Conservation (phyloP, 805 yeast species). For the Metschnikowia santaceciliae region DNA sequence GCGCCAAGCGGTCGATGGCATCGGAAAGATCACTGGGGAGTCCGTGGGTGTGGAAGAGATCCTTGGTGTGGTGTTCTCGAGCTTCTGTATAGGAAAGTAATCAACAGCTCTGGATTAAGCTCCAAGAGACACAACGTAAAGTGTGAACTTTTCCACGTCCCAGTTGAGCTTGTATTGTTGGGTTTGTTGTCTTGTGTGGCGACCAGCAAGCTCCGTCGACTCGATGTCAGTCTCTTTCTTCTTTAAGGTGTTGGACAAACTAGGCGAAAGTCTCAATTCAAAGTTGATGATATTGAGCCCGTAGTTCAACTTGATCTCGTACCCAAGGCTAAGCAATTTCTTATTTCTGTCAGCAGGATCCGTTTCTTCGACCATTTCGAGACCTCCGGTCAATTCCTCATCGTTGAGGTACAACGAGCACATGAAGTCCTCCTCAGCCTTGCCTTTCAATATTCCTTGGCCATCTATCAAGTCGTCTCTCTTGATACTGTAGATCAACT, state of each 20-base stretch:
- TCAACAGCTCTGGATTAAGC: neutral
- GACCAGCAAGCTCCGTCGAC: conserved; percentile 27
- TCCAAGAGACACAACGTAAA: conserved; percentile 27
- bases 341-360: conserved; percentile 15
- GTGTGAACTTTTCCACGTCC: conserved; percentile 41
- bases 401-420: conserved; percentile 41
- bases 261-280: conserved; percentile 39
- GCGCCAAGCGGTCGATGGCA: conserved; percentile 71
- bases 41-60: conserved; percentile 87
- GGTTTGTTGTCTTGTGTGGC: conserved; percentile 44
- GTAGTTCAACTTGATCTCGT: conserved; percentile 43
- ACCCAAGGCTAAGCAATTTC: conserved; percentile 19
- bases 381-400: conserved; percentile 42
- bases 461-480: conserved; percentile 31
- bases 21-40: conserved; percentile 90
- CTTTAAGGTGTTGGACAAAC: conserved; percentile 34
- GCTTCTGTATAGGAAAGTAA: conserved; percentile 89
- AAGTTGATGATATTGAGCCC: conserved; percentile 47
- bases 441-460: conserved; percentile 27
- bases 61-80: conserved; percentile 84
- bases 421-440: conserved; percentile 35
- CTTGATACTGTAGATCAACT: conserved; percentile 28
- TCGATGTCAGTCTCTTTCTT: conserved; percentile 26
- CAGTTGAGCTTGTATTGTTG: conserved; percentile 43
- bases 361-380: conserved; percentile 37